phyloP scores from a whole-genome alignment of 1,139 yeast genomes.

The Zygoascus meyerae region DNA sequence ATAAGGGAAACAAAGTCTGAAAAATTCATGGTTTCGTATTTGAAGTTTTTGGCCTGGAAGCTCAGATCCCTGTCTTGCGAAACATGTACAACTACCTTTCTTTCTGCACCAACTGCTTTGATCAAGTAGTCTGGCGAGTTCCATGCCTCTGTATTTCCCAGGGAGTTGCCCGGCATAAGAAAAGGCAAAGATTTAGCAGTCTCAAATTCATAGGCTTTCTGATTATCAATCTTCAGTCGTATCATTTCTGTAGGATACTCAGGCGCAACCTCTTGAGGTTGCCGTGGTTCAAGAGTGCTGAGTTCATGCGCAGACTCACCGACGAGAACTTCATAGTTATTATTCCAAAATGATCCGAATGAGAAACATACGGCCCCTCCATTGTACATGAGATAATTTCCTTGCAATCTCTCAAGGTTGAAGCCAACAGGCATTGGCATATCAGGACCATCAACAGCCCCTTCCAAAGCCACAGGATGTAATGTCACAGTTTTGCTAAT shows the following conservation, averaged over 20 bases:
- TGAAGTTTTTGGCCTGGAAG: constrained; percentile 33
- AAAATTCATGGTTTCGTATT: constrained; percentile 28
- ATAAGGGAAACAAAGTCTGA: constrained; percentile 27
- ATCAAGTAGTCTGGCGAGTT: constrained; percentile 28
- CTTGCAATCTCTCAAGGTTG: constrained; percentile 32
- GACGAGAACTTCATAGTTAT: constrained; percentile 13
- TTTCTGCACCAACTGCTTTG: constrained; percentile 26
- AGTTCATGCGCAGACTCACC: background rate
- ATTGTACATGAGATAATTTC: constrained; percentile 40
- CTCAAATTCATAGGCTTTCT: constrained; percentile 1
- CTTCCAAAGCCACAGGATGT: background rate
- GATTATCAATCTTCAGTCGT: background rate
- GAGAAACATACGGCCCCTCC: constrained; percentile 87
- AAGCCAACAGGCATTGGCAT: constrained; percentile 61
- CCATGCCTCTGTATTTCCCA: constrained; percentile 32
- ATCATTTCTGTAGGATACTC: constrained; percentile 2
- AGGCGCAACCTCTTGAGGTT: background rate
- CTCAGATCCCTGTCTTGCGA: constrained; percentile 26
- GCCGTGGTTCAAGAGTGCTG: background rate
- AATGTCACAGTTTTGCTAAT: constrained; percentile 14
- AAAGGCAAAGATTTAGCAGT: constrained; percentile 12
- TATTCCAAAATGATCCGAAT: constrained; percentile 67
- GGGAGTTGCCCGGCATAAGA: constrained; percentile 16
- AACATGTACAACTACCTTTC: constrained; percentile 30
- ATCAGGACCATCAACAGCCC: constrained; percentile 8